Evolutionary conservation across 1,284 basidiomycete species (phyloP).

Genomic region (Ganoderma leucocontextum): DNA sequence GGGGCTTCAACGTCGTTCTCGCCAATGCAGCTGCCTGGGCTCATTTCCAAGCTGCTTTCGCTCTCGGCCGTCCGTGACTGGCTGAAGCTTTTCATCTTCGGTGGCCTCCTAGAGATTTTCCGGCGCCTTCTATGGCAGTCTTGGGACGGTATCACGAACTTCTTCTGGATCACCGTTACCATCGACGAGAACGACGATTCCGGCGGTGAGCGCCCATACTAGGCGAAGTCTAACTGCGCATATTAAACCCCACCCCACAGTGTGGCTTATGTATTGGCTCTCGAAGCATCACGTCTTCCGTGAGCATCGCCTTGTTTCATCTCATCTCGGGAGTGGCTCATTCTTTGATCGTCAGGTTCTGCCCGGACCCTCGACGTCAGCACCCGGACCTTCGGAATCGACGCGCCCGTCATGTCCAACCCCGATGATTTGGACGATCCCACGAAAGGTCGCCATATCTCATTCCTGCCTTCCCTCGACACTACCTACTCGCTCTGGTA

Average conservation of each 20-base stretch:
- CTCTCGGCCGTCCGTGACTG: constrained; percentile 38
- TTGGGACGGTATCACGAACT: constrained; percentile 24
- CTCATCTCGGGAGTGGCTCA: constrained; percentile 7
- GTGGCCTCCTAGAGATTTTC: constrained; percentile 32
- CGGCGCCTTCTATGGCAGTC: constrained; percentile 23
- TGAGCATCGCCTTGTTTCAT: constrained; percentile 22
- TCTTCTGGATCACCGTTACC: constrained; percentile 35
- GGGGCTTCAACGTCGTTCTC: constrained; percentile 21
- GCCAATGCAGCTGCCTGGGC: constrained; percentile 20
- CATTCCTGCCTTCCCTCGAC: constrained; percentile 41
- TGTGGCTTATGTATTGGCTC: constrained; percentile 47
- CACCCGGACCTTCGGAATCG: constrained; percentile 37
- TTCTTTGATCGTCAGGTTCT: constrained; percentile 29
- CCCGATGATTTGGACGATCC: constrained; percentile 33
- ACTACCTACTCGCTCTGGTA: constrained; percentile 44
- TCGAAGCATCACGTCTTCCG: constrained; percentile 45
- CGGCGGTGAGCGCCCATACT: constrained; percentile 30
- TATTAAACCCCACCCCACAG: constrained; percentile 23
- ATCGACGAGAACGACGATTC: constrained; percentile 42
- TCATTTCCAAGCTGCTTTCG: constrained; percentile 27
- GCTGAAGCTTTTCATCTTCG: constrained; percentile 41
- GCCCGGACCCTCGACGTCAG: constrained; percentile 45
- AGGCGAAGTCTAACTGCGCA: not conserved
- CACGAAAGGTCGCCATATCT: constrained; percentile 37
- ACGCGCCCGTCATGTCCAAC: constrained; percentile 27